These are phyloP conservation scores for Nectriaceae sp. DNA, from an alignment of 2,329 filamentous ascomycete species.

Conservation along the genomic window DNA sequence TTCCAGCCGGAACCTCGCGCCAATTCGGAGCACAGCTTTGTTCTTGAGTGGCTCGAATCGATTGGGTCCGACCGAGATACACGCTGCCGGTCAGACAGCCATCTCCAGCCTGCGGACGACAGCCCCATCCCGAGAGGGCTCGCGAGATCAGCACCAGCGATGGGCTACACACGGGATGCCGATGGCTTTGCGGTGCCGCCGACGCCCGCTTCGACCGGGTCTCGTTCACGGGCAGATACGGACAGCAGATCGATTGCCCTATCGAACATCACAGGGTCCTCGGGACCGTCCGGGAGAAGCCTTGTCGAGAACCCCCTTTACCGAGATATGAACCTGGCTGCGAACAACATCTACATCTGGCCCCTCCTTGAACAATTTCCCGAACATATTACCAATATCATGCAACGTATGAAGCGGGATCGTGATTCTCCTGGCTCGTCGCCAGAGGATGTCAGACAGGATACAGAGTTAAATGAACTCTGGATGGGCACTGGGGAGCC, in stretches of 20 bases:
- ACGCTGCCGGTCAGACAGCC: slow-evolving; percentile 3
- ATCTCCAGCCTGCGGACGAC: background rate
- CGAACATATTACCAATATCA: background rate
- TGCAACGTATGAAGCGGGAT: background rate
- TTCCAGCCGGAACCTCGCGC: background rate
- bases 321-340: background rate
- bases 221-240: background rate
- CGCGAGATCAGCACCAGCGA: background rate
- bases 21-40: background rate
- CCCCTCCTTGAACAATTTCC: background rate
- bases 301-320: background rate
- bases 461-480: slow-evolving; percentile 1
- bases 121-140: background rate
- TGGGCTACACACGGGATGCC: background rate
- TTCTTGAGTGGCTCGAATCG: slow-evolving; percentile 3
- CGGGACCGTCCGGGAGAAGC: background rate
- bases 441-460: background rate
- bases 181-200: slow-evolving; percentile 1
- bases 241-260: background rate
- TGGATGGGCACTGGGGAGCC: background rate
- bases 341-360: slow-evolving; percentile 5
- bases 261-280: no score
- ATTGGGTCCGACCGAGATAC: background rate
- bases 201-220: background rate
- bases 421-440: slow-evolving; percentile 7